Percentiles rank a stretch among this genome's conserved stretches.
Evolutionary conservation across 2,329 filamentous ascomycete genomes (phyloP).

Genomic region (Stemphylium vesicarium): DNA sequence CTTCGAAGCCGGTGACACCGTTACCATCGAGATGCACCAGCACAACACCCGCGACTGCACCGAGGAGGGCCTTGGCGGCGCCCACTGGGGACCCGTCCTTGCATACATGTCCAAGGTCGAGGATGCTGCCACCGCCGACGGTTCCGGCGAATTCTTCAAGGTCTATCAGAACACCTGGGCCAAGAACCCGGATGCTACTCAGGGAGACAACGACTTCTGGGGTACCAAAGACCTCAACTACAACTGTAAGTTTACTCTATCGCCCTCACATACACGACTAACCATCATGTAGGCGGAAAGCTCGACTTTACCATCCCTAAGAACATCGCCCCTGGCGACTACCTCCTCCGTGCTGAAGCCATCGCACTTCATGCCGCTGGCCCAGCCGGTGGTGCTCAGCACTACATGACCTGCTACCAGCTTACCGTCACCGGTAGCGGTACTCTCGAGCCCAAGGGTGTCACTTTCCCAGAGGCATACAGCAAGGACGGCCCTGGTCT

Average conservation of each 20-base stretch:
- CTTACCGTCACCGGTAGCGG: conserved; percentile 49
- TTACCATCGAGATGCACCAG: conserved; percentile 42
- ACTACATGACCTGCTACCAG: conserved; percentile 56
- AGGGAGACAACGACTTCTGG: conserved; percentile 52
- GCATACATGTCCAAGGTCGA: conserved; percentile 55
- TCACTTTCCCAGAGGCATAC: conserved; percentile 57
- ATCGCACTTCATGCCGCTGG: conserved; percentile 54
- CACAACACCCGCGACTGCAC: conserved; percentile 32
- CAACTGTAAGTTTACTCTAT: conserved; percentile 31
- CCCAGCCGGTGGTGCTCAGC: conserved; percentile 50
- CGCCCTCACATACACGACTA: background rate
- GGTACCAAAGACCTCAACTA: conserved; percentile 52
- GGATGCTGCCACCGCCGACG: conserved; percentile 52
- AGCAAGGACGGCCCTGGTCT: conserved; percentile 50
- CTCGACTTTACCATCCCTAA: conserved; percentile 47
- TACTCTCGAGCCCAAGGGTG: conserved; percentile 47
- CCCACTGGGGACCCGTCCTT: conserved; percentile 61
- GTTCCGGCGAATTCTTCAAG: conserved; percentile 60
- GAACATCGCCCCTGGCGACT: conserved; percentile 51
- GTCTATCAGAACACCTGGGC: conserved; percentile 51
- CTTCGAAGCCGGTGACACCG: conserved; percentile 34
- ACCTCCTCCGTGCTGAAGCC: conserved; percentile 55
- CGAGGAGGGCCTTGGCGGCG: conserved; percentile 34
- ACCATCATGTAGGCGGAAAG: conserved; percentile 22
- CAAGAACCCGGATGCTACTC: conserved; percentile 39